Evolutionary conservation across 768 basidiomycete species (phyloP).

Genomic region (Tephrocybe sp.): DNA sequence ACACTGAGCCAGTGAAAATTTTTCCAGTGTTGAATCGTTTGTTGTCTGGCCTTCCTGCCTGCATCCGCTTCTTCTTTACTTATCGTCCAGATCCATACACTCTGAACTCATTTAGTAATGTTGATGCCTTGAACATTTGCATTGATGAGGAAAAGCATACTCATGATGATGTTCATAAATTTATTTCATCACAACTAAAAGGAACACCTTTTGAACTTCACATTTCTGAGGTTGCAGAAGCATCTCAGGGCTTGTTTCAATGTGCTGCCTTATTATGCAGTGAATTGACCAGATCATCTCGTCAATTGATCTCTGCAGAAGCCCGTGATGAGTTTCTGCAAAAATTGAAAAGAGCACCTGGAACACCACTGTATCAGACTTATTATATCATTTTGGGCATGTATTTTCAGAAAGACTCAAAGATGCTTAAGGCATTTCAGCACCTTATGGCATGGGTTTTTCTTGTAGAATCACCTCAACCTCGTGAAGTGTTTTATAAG

Average conservation of each 20-base stretch:
- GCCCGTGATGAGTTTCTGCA: not conserved
- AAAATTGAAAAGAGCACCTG: not conserved
- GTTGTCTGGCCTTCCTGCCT: not conserved
- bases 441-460: not conserved
- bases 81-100: not conserved
- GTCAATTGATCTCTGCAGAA: not conserved
- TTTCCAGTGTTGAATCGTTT: not conserved
- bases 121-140: not conserved
- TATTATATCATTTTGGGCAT: not conserved
- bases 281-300: not conserved
- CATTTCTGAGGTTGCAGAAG: not conserved
- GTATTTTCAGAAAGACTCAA: not conserved
- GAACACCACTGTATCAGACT: not conserved
- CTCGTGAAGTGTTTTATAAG: not conserved
- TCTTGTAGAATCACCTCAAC: not conserved
- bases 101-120: not conserved
- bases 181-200: not conserved
- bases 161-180: not conserved
- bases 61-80: not conserved
- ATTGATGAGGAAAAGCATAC: not conserved
- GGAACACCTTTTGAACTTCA: not conserved
- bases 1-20: not conserved
- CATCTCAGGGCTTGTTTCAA: not conserved
- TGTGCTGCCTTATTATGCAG: not conserved
- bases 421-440: not conserved